These are phyloP conservation scores for Suillus subaureus DNA, from an alignment of 768 basidiomycete species.

Conservation along the genomic window DNA sequence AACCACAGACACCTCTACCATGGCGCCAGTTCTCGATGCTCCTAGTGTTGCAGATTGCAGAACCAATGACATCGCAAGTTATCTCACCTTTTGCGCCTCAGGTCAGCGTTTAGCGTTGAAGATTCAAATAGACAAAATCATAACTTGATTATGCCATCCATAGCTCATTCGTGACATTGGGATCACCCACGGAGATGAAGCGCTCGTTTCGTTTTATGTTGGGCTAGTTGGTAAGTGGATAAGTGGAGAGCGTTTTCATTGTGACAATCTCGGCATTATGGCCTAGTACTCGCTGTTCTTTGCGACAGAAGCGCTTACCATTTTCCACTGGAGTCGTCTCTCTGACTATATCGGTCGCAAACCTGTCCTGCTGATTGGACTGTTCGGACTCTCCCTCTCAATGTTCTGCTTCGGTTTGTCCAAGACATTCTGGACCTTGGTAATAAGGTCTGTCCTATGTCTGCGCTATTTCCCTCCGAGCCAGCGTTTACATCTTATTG, in stretches of 20 bases:
- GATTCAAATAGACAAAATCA: not conserved
- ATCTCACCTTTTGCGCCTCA: slow-evolving; percentile 73
- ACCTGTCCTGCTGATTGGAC: slow-evolving; percentile 47
- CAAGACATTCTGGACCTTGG: slow-evolving; percentile 45
- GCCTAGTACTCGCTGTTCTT: slow-evolving; percentile 51
- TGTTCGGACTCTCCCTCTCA: slow-evolving; percentile 46
- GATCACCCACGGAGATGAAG: slow-evolving; percentile 47
- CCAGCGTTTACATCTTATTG: not conserved
- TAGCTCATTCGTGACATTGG: slow-evolving; percentile 34
- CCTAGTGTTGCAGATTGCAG: slow-evolving; percentile 70
- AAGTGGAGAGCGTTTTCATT: not conserved
- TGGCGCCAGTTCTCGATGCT: slow-evolving; percentile 70
- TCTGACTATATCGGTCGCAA: slow-evolving; percentile 54
- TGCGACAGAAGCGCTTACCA: slow-evolving; percentile 48
- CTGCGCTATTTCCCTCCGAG: not conserved
- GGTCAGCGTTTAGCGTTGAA: slow-evolving; percentile 37
- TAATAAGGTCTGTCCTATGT: slow-evolving; percentile 38
- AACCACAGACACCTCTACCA: slow-evolving; percentile 57
- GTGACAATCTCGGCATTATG: not conserved
- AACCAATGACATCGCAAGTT: slow-evolving; percentile 73
- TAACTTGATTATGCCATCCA: slow-evolving; percentile 1
- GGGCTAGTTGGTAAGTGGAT: slow-evolving; percentile 45
- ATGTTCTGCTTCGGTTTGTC: slow-evolving; percentile 54
- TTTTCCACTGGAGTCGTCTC: slow-evolving; percentile 51
- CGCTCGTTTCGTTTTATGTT: slow-evolving; percentile 48